phyloP scores from a whole-genome alignment of 1,139 yeast genomes.

The Yamadazyma dushanensis region DNA sequence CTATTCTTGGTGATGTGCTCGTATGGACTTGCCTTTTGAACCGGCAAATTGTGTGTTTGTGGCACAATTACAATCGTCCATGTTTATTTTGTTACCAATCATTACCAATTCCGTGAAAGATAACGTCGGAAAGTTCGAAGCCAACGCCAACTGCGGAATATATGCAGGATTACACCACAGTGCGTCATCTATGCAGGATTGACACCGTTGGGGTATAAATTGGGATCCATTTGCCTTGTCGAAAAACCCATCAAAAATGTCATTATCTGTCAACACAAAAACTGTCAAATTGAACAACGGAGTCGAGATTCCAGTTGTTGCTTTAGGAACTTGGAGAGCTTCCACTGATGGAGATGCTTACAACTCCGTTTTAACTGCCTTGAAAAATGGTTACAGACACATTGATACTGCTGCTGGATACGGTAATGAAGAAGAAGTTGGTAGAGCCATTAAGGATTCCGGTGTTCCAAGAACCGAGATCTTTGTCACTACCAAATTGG shows the following conservation, averaged over 20 bases:
- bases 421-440: constrained; percentile 68
- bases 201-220: background rate
- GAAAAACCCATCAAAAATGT: background rate
- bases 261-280: constrained; percentile 19
- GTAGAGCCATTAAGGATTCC: constrained; percentile 63
- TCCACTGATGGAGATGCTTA: constrained; percentile 55
- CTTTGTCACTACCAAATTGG: constrained; percentile 79
- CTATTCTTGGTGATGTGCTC: no score
- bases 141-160: no score
- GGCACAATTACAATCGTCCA: no score
- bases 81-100: no score
- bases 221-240: background rate
- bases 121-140: no score
- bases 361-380: constrained; percentile 60
- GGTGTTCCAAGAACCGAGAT: constrained; percentile 71
- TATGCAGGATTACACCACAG: no score
- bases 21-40: no score
- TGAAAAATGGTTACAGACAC: constrained; percentile 73
- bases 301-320: constrained; percentile 64
- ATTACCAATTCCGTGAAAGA: no score
- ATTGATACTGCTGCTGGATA: constrained; percentile 79
- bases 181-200: background rate
- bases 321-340: constrained; percentile 79
- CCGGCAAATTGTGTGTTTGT: no score
- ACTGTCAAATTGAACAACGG: constrained; percentile 60